phyloP scores from a whole-genome alignment of 1,284 basidiomycete genomes.

The Mycosarcoma mackinlayi region DNA sequence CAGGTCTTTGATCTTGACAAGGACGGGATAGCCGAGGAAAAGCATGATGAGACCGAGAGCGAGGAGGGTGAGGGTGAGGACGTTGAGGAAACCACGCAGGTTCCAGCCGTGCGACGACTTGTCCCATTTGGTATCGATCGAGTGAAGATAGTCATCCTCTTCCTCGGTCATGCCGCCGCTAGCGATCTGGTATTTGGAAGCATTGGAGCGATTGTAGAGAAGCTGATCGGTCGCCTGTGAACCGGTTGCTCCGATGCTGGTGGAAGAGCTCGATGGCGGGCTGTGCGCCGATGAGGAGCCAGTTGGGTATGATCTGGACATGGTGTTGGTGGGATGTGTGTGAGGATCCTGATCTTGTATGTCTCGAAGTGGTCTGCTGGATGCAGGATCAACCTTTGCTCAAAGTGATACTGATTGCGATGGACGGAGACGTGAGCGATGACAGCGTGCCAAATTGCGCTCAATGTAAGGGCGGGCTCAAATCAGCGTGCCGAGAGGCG shows the following conservation, averaged over 20 bases:
- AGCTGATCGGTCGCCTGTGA: slow-evolving; percentile 27
- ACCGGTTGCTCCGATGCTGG: slow-evolving; percentile 24
- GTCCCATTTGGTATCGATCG: slow-evolving; percentile 53
- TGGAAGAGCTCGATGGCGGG: slow-evolving; percentile 33
- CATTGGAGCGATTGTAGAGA: slow-evolving; percentile 6
- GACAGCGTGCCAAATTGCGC: too few relatives aligned
- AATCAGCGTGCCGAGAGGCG: too few relatives aligned
- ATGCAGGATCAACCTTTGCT: too few relatives aligned
- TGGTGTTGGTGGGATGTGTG: not conserved
- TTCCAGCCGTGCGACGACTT: slow-evolving; percentile 47
- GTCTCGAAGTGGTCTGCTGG: too few relatives aligned
- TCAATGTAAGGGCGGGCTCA: too few relatives aligned
- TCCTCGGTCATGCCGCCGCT: slow-evolving; percentile 32
- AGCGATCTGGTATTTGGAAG: slow-evolving; percentile 33
- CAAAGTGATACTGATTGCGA: too few relatives aligned
- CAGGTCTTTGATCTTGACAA: slow-evolving; percentile 52
- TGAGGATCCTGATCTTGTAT: too few relatives aligned
- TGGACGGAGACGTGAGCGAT: too few relatives aligned
- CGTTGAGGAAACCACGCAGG: slow-evolving; percentile 58
- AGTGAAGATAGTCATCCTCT: slow-evolving; percentile 61
- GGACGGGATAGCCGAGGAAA: slow-evolving; percentile 65
- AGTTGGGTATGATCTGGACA: slow-evolving; percentile 25
- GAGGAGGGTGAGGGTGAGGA: slow-evolving; percentile 56
- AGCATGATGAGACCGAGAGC: slow-evolving; percentile 57
- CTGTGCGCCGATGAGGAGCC: slow-evolving; percentile 25